These are phyloP conservation scores for Pseudoperonospora humuli DNA, from an alignment of 352 stramenopile genomes.

Conservation along the genomic window DNA sequence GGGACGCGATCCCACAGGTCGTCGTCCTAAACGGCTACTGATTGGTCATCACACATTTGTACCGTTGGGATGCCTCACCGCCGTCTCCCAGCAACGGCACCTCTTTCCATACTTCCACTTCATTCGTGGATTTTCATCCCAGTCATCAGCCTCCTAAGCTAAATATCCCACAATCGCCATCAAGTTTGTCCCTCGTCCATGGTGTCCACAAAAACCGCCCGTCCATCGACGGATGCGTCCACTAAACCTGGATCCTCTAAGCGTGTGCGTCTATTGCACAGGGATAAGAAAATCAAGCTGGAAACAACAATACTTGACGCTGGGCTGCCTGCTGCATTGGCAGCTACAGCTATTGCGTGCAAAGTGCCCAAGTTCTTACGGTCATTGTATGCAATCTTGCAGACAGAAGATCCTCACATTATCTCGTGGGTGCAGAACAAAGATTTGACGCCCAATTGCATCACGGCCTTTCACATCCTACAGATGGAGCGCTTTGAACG, in stretches of 20 bases:
- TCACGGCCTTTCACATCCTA: constrained; percentile 70
- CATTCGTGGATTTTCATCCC: constrained; percentile 28
- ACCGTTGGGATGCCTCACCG: constrained; percentile 10
- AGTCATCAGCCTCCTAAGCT: background rate
- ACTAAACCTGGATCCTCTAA: constrained; percentile 4
- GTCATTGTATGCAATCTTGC: constrained; percentile 71
- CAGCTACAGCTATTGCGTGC: constrained; percentile 16
- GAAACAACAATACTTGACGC: background rate
- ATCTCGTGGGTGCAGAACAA: constrained; percentile 71
- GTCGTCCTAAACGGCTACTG: constrained; percentile 1
- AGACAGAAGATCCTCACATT: constrained; percentile 59
- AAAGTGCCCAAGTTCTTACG: constrained; percentile 81
- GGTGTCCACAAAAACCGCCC: constrained; percentile 19
- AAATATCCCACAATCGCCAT: constrained; percentile 10
- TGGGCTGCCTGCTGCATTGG: constrained; percentile 1
- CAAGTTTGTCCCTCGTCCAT: constrained; percentile 6
- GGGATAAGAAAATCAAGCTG: background rate
- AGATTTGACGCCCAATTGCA: constrained; percentile 48
- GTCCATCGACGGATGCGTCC: constrained; percentile 6
- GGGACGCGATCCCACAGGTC: constrained; percentile 22
- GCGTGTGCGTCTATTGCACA: constrained; percentile 7
- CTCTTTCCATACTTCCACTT: constrained; percentile 14
- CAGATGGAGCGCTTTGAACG: constrained; percentile 74
- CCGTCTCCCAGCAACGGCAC: constrained; percentile 1
- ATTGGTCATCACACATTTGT: constrained; percentile 18